Evolutionary conservation across 768 basidiomycete genomes (phyloP), one percentile per base, ranked within the genome.

Genomic region (Hysterangium stoloniferum): DNA sequence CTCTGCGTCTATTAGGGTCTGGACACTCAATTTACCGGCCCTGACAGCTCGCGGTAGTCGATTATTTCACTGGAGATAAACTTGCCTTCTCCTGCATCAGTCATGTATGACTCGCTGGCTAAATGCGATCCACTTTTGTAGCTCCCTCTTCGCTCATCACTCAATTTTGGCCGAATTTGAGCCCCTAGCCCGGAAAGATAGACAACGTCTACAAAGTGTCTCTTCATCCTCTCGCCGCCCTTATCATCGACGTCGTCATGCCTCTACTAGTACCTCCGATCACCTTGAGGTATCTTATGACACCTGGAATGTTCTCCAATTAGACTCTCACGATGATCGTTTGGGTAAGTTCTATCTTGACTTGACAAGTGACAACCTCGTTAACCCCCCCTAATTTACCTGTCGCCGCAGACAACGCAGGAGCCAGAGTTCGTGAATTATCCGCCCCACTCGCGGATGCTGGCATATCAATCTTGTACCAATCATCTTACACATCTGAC

Each of bases 401-500:
- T 47, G 9, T 35, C 41, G 28, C 43, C 34, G 2, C 56, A 84
- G 83, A 82, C 61, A 79, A 75, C 54, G 79, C 83, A 4, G 84
- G 85, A 11, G 79, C 82, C 17, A 75, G 86, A 40, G 79, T 88
- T 0, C 77, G 80, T 54, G 84, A 88, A 59, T 70, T 90, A 28
- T 87, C 87, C 19, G 80, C 82, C 13, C 84, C 82, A 28, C 68
- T 90, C 17, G 84, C 85, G 9, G 80, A 78, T 11, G 82, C 81
- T 32, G 84, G 84, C 2, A 86, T 90, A 32, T 85, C 83, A 28
- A 89, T 90, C 43, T 68, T 89, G 12, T 90, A 89, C 63, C 84
- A 86, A 60, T 86, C 84, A 4, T 85, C 85, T 2, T 88, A 89
- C 63, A 80, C 78, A 76, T 81, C 84, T 57, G 86, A 89, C 64